Conservation (phyloP, 108 stramenopile species). For the Asterionellopsis glacialis region DNA sequence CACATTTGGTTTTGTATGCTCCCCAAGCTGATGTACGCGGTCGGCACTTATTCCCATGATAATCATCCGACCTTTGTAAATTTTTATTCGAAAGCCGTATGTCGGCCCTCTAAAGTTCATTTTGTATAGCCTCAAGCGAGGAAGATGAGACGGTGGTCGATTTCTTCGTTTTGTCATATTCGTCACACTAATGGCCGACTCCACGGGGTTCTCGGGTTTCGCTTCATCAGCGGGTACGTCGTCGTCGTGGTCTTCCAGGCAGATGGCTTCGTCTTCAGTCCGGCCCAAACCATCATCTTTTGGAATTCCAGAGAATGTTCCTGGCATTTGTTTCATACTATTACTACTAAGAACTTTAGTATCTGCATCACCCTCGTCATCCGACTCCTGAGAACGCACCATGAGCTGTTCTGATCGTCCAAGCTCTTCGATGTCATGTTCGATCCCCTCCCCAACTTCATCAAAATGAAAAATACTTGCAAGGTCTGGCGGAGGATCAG, state of each 20-base stretch:
- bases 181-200: not conserved
- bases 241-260: constrained; percentile 32
- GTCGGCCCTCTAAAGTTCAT: constrained; percentile 19
- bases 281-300: constrained; percentile 5
- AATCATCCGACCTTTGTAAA: constrained; percentile 33
- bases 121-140: constrained; percentile 18
- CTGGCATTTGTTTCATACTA: constrained; percentile 9
- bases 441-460: constrained; percentile 13
- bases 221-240: constrained; percentile 10
- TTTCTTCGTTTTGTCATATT: no score
- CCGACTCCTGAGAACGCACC: constrained; percentile 37
- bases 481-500: constrained; percentile 23
- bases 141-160: not conserved
- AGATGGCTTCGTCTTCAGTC: constrained; percentile 41
- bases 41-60: not conserved
- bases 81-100: constrained; percentile 25
- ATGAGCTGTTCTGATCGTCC: constrained; percentile 65
- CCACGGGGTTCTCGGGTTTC: not conserved
- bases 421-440: constrained; percentile 66
- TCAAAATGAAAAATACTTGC: constrained; percentile 1
- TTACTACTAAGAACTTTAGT: constrained; percentile 31
- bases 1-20: constrained; percentile 8
- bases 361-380: constrained; percentile 52
- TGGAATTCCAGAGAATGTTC: not conserved
- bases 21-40: not conserved